Percentiles rank a stretch among this genome's conserved stretches.
Evolutionary conservation across 2,329 filamentous ascomycete genomes (phyloP).

Genomic region (Aspergillus latus): DNA sequence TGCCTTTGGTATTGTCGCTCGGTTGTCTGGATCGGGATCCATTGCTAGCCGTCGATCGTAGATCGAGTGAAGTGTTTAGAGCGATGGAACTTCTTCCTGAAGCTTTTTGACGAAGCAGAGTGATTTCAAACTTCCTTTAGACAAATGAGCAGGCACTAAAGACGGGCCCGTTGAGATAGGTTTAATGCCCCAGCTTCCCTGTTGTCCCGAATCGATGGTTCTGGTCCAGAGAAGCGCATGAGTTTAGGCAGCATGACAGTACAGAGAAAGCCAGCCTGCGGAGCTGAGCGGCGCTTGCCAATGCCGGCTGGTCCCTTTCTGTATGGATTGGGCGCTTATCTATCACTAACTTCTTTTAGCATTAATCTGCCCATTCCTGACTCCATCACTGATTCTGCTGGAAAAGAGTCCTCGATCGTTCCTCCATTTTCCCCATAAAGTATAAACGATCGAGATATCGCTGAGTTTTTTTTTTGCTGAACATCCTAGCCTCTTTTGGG

Average conservation of each 20-base stretch:
- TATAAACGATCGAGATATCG: no score
- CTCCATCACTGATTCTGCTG: no score
- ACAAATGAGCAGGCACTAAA: background rate
- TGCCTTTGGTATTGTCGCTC: slow-evolving; percentile 25
- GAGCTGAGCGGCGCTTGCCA: background rate
- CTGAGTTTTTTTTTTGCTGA: no score
- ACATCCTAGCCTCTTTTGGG: no score
- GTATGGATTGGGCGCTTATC: background rate
- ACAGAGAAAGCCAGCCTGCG: background rate
- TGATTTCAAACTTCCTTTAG: background rate
- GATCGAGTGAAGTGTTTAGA: background rate
- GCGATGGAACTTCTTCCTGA: background rate
- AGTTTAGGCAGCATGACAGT: slow-evolving; percentile 3
- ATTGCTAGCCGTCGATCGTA: slow-evolving; percentile 2
- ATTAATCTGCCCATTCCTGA: no score
- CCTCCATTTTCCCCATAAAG: no score
- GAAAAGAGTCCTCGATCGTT: no score
- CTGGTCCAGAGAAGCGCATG: background rate
- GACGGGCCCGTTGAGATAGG: no score
- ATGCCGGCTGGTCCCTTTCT: background rate
- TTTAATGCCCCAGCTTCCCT: no score
- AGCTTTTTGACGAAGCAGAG: background rate
- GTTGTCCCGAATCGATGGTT: no score
- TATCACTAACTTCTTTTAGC: no score
- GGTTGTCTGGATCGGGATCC: slow-evolving; percentile 4